Percentiles rank a stretch among this genome's conserved stretches.
phyloP scores from a whole-genome alignment of 2,329 filamentous ascomycete species.

The Trichophyton rubrum region DNA sequence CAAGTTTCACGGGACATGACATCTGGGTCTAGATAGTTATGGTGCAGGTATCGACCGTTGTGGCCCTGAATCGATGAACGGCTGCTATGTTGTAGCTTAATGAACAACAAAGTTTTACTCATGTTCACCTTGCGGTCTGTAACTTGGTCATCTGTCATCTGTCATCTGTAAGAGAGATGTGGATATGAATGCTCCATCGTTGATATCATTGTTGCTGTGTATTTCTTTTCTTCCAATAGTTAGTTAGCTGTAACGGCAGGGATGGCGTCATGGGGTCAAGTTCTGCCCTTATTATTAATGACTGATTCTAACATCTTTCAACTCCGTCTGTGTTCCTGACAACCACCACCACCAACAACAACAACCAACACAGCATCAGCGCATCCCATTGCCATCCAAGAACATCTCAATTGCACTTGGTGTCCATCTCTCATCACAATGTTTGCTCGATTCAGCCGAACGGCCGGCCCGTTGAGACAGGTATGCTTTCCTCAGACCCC shows the following conservation, averaged over 20 bases:
- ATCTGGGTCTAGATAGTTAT: background rate
- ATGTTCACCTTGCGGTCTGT: background rate
- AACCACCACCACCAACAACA: background rate
- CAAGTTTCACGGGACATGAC: background rate
- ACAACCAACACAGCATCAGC: background rate
- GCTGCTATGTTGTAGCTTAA: conserved; percentile 5
- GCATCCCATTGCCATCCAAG: background rate
- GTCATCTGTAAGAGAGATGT: background rate
- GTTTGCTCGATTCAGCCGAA: conserved; percentile 55
- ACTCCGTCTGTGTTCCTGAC: background rate
- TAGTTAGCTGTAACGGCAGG: background rate
- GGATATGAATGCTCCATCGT: background rate
- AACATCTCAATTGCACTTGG: conserved; percentile 18
- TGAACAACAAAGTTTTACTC: conserved; percentile 4
- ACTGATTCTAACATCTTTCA: background rate
- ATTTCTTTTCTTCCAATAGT: background rate
- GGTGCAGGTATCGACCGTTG: background rate
- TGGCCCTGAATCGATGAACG: conserved; percentile 2
- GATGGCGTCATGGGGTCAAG: conserved; percentile 3
- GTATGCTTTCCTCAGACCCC: conserved; percentile 34
- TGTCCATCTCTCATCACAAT: conserved; percentile 29
- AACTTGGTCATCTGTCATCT: background rate
- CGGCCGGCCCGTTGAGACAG: conserved; percentile 52
- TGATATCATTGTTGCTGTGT: background rate
- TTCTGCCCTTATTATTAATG: background rate